Evolutionary conservation across 1,284 basidiomycete genomes (phyloP), one percentile per base, ranked within the genome.

Genomic region (Puccinia coronata): DNA sequence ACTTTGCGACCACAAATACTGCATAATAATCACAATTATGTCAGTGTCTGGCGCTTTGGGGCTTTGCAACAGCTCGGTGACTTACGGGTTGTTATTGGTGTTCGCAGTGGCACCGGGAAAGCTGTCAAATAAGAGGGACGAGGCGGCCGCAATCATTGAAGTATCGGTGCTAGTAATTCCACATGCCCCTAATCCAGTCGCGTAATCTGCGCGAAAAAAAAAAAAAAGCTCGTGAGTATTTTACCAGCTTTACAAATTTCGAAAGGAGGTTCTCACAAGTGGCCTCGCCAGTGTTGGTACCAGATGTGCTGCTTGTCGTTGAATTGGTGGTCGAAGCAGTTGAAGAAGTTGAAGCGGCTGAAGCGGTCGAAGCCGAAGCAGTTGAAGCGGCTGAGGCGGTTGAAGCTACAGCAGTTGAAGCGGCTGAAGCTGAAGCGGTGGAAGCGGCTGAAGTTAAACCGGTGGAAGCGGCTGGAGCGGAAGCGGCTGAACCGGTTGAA

Each of bases 131-230:
- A 92, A 85, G 0, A 84, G 36, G 2, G 89, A 83, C 16, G 91
- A 90, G 70, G 91, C 90, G 3, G 92, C 92, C 65, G 86, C 90
- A 78, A 93, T 92, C 84, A 85, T 83, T n/a, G 92, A 87, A 1
- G 51, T 81, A 84, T 90, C 88, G 0, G 49, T 86, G 87, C 91
- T 92, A 74, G 87, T 88, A 83, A 89, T 88, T 67, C 92, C 92
- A 84, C 92, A 93, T 14, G 92, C 89, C 75, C 91, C 91, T 51
- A 92, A 88, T 80, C 91, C 92, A 77, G 89, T 86, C 0, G 82
- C 83, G 83, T 90, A 92, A 85, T 80, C 78, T 80, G n/a, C 34
- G 8, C n/a, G n/a, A 25, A 31, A 57, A 25, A 25, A 43, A 39
- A 25, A 28, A 20, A n/a, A 41, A 28, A 18, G 25, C 34, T 55